Base-by-base conservation (phyloP, 108 stramenopile genomes). In the Hondaea fermentalgiana region DNA sequence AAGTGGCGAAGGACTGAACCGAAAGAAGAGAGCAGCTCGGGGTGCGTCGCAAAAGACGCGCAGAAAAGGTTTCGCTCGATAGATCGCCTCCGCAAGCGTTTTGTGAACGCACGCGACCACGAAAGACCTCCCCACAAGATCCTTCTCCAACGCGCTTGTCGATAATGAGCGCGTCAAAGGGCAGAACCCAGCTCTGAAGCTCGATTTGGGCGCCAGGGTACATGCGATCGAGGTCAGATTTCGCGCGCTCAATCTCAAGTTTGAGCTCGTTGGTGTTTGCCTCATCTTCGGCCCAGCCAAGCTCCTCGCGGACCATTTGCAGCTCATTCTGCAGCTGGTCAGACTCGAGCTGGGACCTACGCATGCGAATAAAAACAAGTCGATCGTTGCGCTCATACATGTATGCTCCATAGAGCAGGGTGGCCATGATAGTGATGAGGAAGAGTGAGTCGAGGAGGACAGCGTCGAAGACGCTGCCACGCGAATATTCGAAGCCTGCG, bases 381-480 rank as follows among this genome's bases (percentile, higher is more conserved):
- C 76, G 76, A 45, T 83, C 76, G 51, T 83, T 83, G 76, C 76
- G 76, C 76, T 83, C 76, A 23, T 83, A 83, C 76, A 53, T 53
- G 28, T 83, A 83, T 47, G 76, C 76, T 12, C 76, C 76, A 23
- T 83, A 83, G 51, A 83, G 76, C 51, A 83, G 3, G 76, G 28
- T 83, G 45, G 51, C 23, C 76, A 83, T 53, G 51, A 83, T 83
- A 23, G 28, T 53, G 51, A 83, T 47, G 76, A 83, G 76, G 51
- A 53, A 83, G 25, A 83, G 28, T 1, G 5, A 17, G 51, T 83
- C 76, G 51, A 83, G 76, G 10, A 83, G 51, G 51, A 83, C 43
- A 16, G 76, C 45, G 76, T 83, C 51, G 12, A 83, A 83, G 28
- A 83, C 51, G 10, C 35, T 17, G 12, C 14, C 64, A 23, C 42